Evolutionary conservation across 306 rosid genomes (phyloP).

Genomic region (Echinosophora koreensis): DNA sequence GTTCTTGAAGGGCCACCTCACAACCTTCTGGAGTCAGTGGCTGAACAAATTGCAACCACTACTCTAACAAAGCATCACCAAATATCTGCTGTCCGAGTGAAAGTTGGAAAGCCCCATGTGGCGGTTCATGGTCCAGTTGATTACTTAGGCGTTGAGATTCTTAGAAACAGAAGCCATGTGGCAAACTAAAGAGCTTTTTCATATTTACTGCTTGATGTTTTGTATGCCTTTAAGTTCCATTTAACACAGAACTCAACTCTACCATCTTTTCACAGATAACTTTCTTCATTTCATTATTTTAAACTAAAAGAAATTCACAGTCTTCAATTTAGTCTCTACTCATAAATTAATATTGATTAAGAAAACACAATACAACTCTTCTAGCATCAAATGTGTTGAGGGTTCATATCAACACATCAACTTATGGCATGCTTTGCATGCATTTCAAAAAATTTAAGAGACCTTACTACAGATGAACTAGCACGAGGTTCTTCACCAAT

Average conservation of each 20-base stretch:
- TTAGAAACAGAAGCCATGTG: slow-evolving; percentile 54
- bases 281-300: neutral
- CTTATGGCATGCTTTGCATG: neutral
- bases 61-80: slow-evolving; percentile 50
- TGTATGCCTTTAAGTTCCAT: slow-evolving; percentile 13
- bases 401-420: neutral
- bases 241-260: neutral
- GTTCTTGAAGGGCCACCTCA: slow-evolving; percentile 65
- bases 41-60: slow-evolving; percentile 61
- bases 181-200: slow-evolving; percentile 30
- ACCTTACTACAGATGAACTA: slow-evolving; percentile 17
- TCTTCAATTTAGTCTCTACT: neutral
- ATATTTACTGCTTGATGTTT: neutral
- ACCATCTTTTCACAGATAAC: neutral
- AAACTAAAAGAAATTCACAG: neutral
- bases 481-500: slow-evolving; percentile 7
- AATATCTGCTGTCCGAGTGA: slow-evolving; percentile 68
- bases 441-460: neutral
- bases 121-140: slow-evolving; percentile 71
- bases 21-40: slow-evolving; percentile 78
- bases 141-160: slow-evolving; percentile 74
- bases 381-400: neutral
- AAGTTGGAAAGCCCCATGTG: slow-evolving; percentile 72
- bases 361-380: neutral
- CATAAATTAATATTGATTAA: neutral